These are phyloP conservation scores for Pistacia vera DNA, from an alignment of 345 rosid genomes.

Conservation along the genomic window DNA sequence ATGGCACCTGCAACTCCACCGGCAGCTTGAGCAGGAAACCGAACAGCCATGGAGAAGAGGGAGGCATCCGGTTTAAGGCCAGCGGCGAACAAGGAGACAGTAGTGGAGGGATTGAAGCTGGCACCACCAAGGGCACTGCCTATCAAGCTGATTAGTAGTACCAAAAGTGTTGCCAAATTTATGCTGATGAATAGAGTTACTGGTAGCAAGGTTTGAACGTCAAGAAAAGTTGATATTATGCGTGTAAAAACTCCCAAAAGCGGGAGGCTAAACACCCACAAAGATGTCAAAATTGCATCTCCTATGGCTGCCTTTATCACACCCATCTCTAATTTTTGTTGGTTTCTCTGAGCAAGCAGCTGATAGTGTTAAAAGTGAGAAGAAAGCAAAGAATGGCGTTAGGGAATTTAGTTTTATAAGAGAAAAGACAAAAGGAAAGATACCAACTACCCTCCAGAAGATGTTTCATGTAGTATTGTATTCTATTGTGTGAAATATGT, in stretches of 20 bases:
- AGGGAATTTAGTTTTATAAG: background rate
- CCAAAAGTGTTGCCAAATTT: slow-evolving; percentile 21
- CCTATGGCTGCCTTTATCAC: slow-evolving; percentile 42
- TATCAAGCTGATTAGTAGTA: slow-evolving; percentile 35
- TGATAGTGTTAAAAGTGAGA: background rate
- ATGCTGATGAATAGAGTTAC: slow-evolving; percentile 31
- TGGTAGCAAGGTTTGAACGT: slow-evolving; percentile 22
- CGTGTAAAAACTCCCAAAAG: slow-evolving; percentile 30
- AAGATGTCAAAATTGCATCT: slow-evolving; percentile 44
- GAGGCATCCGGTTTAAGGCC: slow-evolving; percentile 37
- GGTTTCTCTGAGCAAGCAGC: background rate
- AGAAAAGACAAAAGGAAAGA: background rate
- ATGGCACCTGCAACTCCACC: slow-evolving; percentile 30
- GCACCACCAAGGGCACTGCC: slow-evolving; percentile 49
- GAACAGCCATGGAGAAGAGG: slow-evolving; percentile 34
- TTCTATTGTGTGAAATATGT: too few relatives aligned
- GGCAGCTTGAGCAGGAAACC: slow-evolving; percentile 41
- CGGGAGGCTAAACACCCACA: slow-evolving; percentile 46
- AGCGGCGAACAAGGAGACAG: slow-evolving; percentile 45
- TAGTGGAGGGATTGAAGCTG: slow-evolving; percentile 55
- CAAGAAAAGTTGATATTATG: slow-evolving; percentile 26
- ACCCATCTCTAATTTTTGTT: slow-evolving; percentile 24
- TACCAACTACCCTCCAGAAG: background rate
- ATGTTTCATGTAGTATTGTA: too few relatives aligned
- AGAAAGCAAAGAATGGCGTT: background rate